Evolutionary conservation across 2,329 filamentous ascomycete genomes (phyloP), one percentile per base, ranked within the genome.

Genomic region (Metarhizium robertsii): DNA sequence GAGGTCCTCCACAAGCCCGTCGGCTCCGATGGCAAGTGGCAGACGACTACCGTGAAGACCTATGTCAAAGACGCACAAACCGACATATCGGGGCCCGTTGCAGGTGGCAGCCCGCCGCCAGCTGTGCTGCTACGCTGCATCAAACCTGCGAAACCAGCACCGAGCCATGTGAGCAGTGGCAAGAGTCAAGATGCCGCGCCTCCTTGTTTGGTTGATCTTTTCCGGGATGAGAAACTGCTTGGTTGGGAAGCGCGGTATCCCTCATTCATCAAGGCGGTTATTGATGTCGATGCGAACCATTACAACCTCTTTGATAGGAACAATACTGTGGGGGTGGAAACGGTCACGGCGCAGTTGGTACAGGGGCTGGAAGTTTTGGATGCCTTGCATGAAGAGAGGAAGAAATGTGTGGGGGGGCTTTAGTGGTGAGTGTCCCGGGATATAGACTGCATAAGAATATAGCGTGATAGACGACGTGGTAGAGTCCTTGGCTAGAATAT

Each of bases 231-330:
- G 57, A 56, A 40, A 2, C 55, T 67, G 18, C 61, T 68, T 8
- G 66, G 66, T 30, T 68, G 65, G 66, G 57, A 63, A 51, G 65
- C 57, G n/a, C 59, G 56, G 11, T 58, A 62, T 40, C 59, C 61
- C 1, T 61, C 63, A 50, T 68, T 67, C 42, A 65, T 68, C 61
- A 64, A 60, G 56, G 64, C 64, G 2, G 58, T 62, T 6, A 56
- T 66, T 53, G 66, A 67, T 34, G 60, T 65, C 13, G 59, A 66
- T 30, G 58, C 64, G 8, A 52, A 65, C 25, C 66, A 67, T 53
- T 67, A 63, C 42, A 54, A 53, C n/a, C 43, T 67, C 30, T 67
- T 67, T 61, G 61, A 66, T 3, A 60, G 30, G 20, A 34, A 11
- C 2, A 25, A 52, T 13, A 18, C n/a, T 49, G 13, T 16, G 16